phyloP scores from a whole-genome alignment of 495 filamentous ascomycete genomes.

The Poronia punctata region DNA sequence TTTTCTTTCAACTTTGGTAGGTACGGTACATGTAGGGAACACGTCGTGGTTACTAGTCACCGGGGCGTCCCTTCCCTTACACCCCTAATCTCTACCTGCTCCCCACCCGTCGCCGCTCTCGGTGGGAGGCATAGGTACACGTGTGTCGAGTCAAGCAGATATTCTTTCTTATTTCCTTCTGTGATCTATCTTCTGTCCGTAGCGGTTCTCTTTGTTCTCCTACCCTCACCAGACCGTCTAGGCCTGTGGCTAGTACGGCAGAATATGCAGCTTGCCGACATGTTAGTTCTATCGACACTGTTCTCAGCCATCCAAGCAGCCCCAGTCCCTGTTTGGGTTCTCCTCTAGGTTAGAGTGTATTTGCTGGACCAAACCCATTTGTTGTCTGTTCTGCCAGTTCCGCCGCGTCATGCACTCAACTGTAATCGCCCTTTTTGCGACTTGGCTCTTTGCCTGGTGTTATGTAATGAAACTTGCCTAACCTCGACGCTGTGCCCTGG shows the following conservation, averaged over 20 bases:
- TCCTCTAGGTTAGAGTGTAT: conserved; percentile 29
- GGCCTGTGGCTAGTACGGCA: conserved; percentile 34
- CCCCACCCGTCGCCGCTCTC: no score
- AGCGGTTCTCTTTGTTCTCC: conserved; percentile 38
- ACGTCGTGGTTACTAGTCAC: conserved; percentile 17
- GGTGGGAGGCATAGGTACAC: conserved; percentile 29
- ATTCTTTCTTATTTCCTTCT: conserved; percentile 27
- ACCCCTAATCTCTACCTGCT: conserved; percentile 14
- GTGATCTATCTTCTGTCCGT: conserved; percentile 28
- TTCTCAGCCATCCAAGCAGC: conserved; percentile 36
- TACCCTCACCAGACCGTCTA: conserved; percentile 27
- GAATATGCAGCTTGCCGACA: conserved; percentile 45
- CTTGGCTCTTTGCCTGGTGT: conserved; percentile 26
- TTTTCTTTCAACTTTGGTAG: conserved; percentile 18
- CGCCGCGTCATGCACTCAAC: conserved; percentile 39
- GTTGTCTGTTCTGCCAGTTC: conserved; percentile 31
- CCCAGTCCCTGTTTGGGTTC: conserved; percentile 37
- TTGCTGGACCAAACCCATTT: conserved; percentile 46
- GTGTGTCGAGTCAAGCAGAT: conserved; percentile 48
- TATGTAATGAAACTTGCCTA: conserved; percentile 33
- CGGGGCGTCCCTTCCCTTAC: conserved; percentile 8
- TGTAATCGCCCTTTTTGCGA: conserved; percentile 35
- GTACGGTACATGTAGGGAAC: conserved; percentile 20
- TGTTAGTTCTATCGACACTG: conserved; percentile 38
- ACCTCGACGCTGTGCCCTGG: conserved; percentile 36